These are phyloP conservation scores for Zostera marina DNA, from an alignment of 116 monocot genomes.

Conservation along the genomic window DNA sequence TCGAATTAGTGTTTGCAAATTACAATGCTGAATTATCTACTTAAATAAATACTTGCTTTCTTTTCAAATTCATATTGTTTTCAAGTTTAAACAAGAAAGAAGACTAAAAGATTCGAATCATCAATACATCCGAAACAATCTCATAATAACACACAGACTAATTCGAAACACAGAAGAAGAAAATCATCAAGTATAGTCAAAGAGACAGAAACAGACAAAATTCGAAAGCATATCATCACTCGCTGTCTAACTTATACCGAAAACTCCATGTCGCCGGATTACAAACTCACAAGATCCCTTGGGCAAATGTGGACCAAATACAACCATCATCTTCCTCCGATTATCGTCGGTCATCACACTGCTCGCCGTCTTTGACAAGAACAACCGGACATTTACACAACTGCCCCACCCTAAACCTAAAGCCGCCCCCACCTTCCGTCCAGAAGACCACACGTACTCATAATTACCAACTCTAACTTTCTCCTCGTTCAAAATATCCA, in stretches of 20 bases:
- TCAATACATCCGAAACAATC: too few relatives aligned
- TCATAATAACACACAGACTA: too few relatives aligned
- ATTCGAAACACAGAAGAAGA: too few relatives aligned
- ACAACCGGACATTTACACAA: conserved; percentile 74
- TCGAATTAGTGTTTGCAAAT: too few relatives aligned
- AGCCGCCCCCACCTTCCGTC: conserved; percentile 53
- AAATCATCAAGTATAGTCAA: too few relatives aligned
- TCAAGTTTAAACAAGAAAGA: too few relatives aligned
- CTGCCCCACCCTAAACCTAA: conserved; percentile 77
- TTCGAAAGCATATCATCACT: too few relatives aligned
- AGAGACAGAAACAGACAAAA: too few relatives aligned
- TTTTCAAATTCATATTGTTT: too few relatives aligned
- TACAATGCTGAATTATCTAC: too few relatives aligned
- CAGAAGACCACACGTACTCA: conserved; percentile 28
- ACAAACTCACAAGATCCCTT: conserved; percentile 43
- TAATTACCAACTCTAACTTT: conserved; percentile 23
- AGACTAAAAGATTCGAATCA: too few relatives aligned
- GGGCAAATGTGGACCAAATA: conserved; percentile 71
- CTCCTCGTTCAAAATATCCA: conserved; percentile 39
- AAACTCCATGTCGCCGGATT: conserved; percentile 49
- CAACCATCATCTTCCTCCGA: conserved; percentile 60
- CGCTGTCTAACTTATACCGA: conserved; percentile 17
- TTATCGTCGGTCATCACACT: conserved; percentile 1
- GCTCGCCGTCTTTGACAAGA: conserved; percentile 29
- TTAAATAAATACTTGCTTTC: too few relatives aligned